phyloP scores from a whole-genome alignment of 305 asterid genomes.

The Fraxinus xanthoxyloides region DNA sequence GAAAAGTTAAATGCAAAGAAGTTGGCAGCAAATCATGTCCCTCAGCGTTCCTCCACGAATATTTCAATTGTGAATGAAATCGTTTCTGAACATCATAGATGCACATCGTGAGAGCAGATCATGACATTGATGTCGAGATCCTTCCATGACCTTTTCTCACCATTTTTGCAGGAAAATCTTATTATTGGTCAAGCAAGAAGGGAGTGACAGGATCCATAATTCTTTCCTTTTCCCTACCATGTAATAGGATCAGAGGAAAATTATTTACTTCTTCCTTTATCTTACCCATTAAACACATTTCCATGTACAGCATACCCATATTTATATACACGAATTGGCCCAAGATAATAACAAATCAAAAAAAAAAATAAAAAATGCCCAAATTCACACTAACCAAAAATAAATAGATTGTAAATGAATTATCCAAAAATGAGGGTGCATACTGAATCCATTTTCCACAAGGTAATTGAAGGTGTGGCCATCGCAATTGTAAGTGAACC shows the following conservation, averaged over 20 bases:
- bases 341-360: neutral
- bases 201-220: neutral
- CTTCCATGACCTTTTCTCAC: neutral
- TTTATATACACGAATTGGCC: neutral
- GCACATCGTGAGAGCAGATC: neutral
- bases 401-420: neutral
- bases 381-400: neutral
- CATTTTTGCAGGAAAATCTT: neutral
- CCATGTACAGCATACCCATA: neutral
- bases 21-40: neutral
- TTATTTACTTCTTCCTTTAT: neutral
- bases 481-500: constrained; percentile 68
- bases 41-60: neutral
- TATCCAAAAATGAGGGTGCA: constrained; percentile 5
- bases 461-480: constrained; percentile 73
- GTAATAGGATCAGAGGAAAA: neutral
- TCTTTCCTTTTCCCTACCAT: neutral
- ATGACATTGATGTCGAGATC: neutral
- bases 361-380: neutral
- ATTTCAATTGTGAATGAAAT: neutral
- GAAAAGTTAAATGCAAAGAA: neutral
- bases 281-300: neutral
- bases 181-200: neutral
- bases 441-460: constrained; percentile 73
- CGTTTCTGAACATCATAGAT: neutral